Evolutionary conservation across 139 green algal species (phyloP).

Genomic region (Tetradesmus obliquus): DNA sequence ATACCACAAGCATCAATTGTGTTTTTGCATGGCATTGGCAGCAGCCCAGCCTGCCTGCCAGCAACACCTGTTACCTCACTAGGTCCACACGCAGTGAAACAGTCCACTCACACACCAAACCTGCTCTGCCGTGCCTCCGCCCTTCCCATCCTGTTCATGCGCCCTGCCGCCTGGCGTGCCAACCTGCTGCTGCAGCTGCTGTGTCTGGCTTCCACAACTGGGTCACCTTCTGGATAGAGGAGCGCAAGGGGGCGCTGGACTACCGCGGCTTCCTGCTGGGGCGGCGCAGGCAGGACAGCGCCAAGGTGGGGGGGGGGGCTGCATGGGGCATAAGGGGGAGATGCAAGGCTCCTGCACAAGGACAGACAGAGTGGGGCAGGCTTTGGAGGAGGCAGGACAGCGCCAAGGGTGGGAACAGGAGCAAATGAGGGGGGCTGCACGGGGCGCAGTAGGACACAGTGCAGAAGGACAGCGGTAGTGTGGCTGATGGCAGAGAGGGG

Average conservation of each 20-base stretch:
- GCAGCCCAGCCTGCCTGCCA: too few species aligned
- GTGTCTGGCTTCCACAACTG: constrained; percentile 83
- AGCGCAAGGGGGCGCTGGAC: constrained; percentile 62
- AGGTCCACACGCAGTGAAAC: too few species aligned
- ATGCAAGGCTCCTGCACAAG: constrained; percentile 7
- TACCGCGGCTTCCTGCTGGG: constrained; percentile 65
- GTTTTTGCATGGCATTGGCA: too few species aligned
- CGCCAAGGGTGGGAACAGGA: neutral
- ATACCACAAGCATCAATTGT: too few species aligned
- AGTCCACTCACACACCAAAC: too few species aligned
- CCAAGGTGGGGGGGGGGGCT: neutral
- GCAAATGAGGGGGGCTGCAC: neutral
- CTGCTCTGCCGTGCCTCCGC: too few species aligned
- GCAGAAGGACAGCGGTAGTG: too few species aligned
- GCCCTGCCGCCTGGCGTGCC: too few species aligned
- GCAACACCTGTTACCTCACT: too few species aligned
- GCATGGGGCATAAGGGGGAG: neutral
- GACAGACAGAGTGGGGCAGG: constrained; percentile 73
- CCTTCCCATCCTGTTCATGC: too few species aligned
- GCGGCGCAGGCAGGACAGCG: constrained; percentile 22
- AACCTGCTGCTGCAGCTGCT: constrained; percentile 25
- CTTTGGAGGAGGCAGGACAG: constrained; percentile 28
- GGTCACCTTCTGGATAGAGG: constrained; percentile 68
- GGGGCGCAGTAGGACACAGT: neutral
- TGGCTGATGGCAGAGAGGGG: too few species aligned